Evolutionary conservation across 208 protist species (phyloP), one percentile per base, ranked within the genome.

Genomic region (Acanthamoeba castellanii): DNA sequence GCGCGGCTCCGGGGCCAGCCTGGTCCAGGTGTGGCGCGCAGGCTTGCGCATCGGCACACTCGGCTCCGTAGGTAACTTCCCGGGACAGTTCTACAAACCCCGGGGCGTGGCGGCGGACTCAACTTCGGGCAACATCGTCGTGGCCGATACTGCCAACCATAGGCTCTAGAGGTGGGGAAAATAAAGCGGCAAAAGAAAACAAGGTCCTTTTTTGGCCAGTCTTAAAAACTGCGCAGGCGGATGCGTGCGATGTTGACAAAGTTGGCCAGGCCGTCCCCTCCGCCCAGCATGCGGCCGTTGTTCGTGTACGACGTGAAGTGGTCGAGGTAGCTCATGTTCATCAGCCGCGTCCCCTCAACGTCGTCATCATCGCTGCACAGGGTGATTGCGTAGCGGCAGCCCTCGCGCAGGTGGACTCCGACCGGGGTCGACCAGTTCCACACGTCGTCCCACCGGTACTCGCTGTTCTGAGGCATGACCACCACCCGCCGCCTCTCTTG

Each of bases 381-480:
- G 37, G 52, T 25, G 74, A 84, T 32, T 9, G 22, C 74, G 45
- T 84, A 84, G 42, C 30, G 20, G 74, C 74, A 55, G 74, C 22
- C 45, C 25, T 52, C 13, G 74, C 8, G 13, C 8, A 84, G 45
- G 16, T 30, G 74, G 4, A 84, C 37, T 7, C 22, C 0, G n/a
- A 11, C 74, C 16, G 45, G 14, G 13, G 74, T 84, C 22, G 74
- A 84, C 74, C 74, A 84, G 45, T 84, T 84, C 74, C 74, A 84
- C 74, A 52, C 45, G 74, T 42, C 37, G 37, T 84, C 74, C 74
- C 74, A 84, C 37, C 42, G 66, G 16, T 42, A 72, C 30, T 72
- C 74, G 34, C 74, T 52, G 74, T 84, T 84, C 74, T 84, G 74
- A 25, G 74, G 74, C 74, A 84, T 84, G 14, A 55, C 74, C 74